These are phyloP conservation scores for Orbilia quercus DNA, from an alignment of 2,329 filamentous ascomycete genomes.

Conservation along the genomic window DNA sequence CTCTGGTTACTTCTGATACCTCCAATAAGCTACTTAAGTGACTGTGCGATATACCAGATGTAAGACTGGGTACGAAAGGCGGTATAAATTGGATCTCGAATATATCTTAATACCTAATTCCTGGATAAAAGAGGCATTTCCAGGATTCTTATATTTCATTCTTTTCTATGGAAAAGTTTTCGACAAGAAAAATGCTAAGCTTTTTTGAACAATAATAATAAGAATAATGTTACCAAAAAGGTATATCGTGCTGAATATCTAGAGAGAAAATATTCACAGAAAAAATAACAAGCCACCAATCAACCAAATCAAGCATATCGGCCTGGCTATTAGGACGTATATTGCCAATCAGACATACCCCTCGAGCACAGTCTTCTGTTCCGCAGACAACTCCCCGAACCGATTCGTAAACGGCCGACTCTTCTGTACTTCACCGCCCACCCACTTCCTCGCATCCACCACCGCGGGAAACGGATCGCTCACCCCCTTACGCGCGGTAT, in stretches of 20 bases:
- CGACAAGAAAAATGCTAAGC: constrained; percentile 6
- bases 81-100: no score
- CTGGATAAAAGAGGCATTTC: neutral
- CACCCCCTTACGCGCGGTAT: constrained; percentile 81
- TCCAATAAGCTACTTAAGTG: no score
- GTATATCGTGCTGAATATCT: neutral
- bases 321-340: neutral
- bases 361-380: constrained; percentile 37
- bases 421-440: constrained; percentile 63
- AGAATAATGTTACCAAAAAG: no score
- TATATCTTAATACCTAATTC: no score
- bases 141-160: neutral
- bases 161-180: neutral
- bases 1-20: constrained; percentile 7
- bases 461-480: constrained; percentile 89
- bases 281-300: neutral
- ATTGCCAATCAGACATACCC: constrained; percentile 30
- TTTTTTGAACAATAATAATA: constrained; percentile 19
- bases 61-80: no score
- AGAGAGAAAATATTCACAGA: constrained; percentile 7
- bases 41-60: no score
- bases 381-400: constrained; percentile 16
- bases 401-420: constrained; percentile 25
- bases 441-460: constrained; percentile 82
- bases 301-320: neutral